Evolutionary conservation across 106 monocot species (phyloP), one percentile per base, ranked within the genome.

Genomic region (Vanilla planifolia): DNA sequence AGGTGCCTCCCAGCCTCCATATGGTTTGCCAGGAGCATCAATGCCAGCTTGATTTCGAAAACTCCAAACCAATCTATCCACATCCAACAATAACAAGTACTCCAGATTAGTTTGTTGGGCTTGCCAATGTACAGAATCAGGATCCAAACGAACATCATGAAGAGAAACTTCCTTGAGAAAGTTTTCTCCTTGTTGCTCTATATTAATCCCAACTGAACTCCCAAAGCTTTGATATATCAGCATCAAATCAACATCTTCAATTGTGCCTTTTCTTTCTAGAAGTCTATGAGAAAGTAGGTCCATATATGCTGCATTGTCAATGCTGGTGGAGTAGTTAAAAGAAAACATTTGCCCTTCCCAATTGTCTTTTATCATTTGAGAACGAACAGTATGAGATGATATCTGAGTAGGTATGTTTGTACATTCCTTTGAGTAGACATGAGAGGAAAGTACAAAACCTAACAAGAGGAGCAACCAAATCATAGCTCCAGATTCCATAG

Each of bases 21-120:
- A 94, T 3, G 89, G 80, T 20, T 47, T 39, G 10, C 89, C 86
- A 6, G 73, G 80, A 59, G 77, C 58, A 3, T 69, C 52, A 1
- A 94, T 50, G 17, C 89, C 94, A 43, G 89, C 82, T 43, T 83
- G 72, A 23, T 83, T 85, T 41, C 94, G 53, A 47, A 86, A 94
- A 63, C 75, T 94, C 85, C 85, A 89, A 26, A 94, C 89, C 27
- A 94, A 22, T 11, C 73, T 23, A 77, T 94, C 89, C 14, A 78
- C 75, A 63, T 94, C 89, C 55, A 94, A 68, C 41, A 86, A 58
- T 47, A 94, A 64, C 69, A 94, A 63, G 69, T 94, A 94, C 59
- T 94, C 94, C 45, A 94, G 59, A 62, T 94, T 94, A 2, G 94
- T 94, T 53, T 83, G 82, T 64, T 94, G 83, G 1, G 94, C 94